Evolutionary conservation across 163 green algal species (phyloP).

Genomic region (Volvox carteri): DNA sequence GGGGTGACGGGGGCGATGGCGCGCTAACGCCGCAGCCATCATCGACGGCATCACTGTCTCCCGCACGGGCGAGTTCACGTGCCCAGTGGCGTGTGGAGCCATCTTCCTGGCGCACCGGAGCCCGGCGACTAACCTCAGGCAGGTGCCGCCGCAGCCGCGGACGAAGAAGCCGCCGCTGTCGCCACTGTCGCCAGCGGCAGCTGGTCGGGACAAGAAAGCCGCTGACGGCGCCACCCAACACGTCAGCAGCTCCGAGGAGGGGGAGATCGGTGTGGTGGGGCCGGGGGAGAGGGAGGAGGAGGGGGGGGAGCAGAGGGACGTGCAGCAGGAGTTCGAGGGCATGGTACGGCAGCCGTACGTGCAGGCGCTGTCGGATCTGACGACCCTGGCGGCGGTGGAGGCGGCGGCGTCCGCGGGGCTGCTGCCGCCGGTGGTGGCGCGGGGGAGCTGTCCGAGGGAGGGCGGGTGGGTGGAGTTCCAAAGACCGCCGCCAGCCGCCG

Average conservation of each 20-base stretch:
- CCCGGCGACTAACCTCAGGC: not conserved
- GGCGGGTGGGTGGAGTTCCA: slow-evolving; percentile 56
- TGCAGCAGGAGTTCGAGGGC: not conserved
- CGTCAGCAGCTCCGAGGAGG: no score
- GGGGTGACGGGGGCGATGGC: no score
- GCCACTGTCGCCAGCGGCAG: not conserved
- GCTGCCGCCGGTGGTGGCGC: slow-evolving; percentile 50
- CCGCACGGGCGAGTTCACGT: slow-evolving; percentile 55
- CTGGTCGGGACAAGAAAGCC: not conserved
- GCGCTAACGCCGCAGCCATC: slow-evolving; percentile 6
- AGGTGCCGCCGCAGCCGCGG: not conserved
- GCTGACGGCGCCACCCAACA: no score
- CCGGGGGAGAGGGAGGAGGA: not conserved
- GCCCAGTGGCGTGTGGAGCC: slow-evolving; percentile 39
- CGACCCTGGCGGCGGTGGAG: slow-evolving; percentile 34
- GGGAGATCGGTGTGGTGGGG: no score
- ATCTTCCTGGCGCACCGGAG: slow-evolving; percentile 4
- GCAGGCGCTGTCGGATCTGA: slow-evolving; percentile 30
- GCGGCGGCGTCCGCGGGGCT: slow-evolving; percentile 28
- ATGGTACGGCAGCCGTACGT: slow-evolving; percentile 51
- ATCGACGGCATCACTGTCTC: slow-evolving; percentile 44
- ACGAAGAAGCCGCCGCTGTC: not conserved
- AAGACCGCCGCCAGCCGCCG: slow-evolving; percentile 14
- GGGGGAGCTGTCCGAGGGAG: not conserved
- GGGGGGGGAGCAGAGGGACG: not conserved